Percentiles rank a stretch among this genome's conserved stretches.
Conservation (phyloP, 352 stramenopile genomes). For the Thalassiosira delicatula region DNA sequence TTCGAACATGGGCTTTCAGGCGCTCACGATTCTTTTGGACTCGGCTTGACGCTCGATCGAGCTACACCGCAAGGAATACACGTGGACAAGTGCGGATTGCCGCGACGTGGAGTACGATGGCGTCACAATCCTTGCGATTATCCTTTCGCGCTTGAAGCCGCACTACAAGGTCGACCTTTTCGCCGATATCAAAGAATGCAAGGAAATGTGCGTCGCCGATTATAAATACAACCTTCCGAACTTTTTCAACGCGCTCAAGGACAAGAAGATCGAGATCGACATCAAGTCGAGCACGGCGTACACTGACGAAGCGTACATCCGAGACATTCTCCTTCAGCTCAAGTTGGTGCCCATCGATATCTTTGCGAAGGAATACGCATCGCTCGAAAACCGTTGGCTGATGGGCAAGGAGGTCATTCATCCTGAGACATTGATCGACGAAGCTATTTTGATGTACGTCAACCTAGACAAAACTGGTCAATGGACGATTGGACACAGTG, state of each 20-base stretch:
- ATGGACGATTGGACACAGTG: background rate
- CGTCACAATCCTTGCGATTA: background rate
- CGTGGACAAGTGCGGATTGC: background rate
- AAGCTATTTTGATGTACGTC: background rate
- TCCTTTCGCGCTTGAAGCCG: background rate
- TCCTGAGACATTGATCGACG: background rate
- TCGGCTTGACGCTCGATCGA: background rate
- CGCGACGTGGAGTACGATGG: conserved; percentile 10
- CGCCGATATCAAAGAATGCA: background rate
- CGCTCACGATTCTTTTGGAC: background rate
- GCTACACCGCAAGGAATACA: background rate
- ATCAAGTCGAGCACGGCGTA: conserved; percentile 10
- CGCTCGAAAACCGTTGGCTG: background rate
- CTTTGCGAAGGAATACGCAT: background rate
- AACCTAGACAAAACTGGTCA: background rate
- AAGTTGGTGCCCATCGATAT: background rate
- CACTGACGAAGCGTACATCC: conserved; percentile 12
- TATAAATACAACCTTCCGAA: conserved; percentile 4
- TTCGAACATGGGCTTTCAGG: background rate
- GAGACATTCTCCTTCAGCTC: conserved; percentile 9
- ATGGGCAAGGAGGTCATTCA: background rate
- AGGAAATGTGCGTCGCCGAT: background rate
- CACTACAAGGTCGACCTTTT: conserved; percentile 22
- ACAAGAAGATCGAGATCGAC: conserved; percentile 14
- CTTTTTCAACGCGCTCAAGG: conserved; percentile 10